A percentile compares a stretch with the other conserved stretches of the same genome.
These are phyloP conservation scores for Xerophyta viscosa DNA, from an alignment of 106 monocot genomes.

Conservation along the genomic window DNA sequence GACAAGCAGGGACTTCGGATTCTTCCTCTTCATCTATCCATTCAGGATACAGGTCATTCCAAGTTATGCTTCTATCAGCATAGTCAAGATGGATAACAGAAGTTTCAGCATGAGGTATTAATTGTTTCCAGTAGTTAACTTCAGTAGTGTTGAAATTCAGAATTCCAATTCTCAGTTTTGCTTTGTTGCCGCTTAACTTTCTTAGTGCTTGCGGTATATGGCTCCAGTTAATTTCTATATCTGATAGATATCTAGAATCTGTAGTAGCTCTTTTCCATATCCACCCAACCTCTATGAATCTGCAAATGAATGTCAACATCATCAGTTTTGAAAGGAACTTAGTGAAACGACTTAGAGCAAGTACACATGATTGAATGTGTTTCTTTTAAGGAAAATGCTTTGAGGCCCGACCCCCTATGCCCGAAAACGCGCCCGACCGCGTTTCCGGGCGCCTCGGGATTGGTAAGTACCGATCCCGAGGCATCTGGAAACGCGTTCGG, in stretches of 20 bases:
- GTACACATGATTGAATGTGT: too few species aligned
- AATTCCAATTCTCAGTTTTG: slow-evolving; percentile 24
- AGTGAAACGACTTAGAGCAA: too few species aligned
- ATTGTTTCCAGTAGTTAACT: slow-evolving; percentile 30
- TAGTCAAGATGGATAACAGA: slow-evolving; percentile 22
- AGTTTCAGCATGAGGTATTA: slow-evolving; percentile 22
- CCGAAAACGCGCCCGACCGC: too few species aligned
- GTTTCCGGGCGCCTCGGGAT: too few species aligned
- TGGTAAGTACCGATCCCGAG: too few species aligned
- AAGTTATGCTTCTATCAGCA: slow-evolving; percentile 28
- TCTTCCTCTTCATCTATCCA: slow-evolving; percentile 84
- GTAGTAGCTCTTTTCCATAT: slow-evolving; percentile 27
- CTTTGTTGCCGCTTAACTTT: slow-evolving; percentile 2
- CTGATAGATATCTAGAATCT: slow-evolving; percentile 39
- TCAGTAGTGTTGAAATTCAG: slow-evolving; percentile 59
- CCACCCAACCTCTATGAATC: slow-evolving; percentile 43
- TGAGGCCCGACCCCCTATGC: too few species aligned
- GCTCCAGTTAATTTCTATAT: slow-evolving; percentile 30
- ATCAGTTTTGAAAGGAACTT: too few species aligned
- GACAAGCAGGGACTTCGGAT: slow-evolving; percentile 52
- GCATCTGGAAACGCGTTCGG: too few species aligned
- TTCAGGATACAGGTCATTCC: slow-evolving; percentile 63
- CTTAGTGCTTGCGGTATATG: slow-evolving; percentile 16
- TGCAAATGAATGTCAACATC: slow-evolving; percentile 1
- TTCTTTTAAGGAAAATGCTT: too few species aligned